A percentile compares a stretch with the other conserved stretches of the same genome.
These are phyloP conservation scores for Colletotrichum gloeosporioides DNA, from an alignment of 2,329 filamentous ascomycete genomes.

Conservation along the genomic window DNA sequence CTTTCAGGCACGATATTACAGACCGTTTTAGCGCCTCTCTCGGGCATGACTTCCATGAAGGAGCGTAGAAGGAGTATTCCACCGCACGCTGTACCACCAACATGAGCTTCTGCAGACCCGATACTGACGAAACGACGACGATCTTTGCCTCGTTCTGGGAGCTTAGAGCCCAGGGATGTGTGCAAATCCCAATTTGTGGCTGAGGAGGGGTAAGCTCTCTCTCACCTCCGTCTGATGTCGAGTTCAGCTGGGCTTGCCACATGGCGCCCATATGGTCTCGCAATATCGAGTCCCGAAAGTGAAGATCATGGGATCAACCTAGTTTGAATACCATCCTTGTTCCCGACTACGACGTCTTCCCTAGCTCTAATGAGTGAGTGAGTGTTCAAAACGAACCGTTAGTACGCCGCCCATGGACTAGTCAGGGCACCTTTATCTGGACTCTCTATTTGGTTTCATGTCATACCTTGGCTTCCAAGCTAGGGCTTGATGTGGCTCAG, in stretches of 20 bases:
- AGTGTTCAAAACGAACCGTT: background rate
- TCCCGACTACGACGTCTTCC: background rate
- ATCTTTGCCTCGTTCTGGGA: background rate
- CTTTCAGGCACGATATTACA: background rate
- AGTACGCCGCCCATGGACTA: background rate
- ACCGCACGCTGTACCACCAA: background rate
- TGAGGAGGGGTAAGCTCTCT: background rate
- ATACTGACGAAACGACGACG: background rate
- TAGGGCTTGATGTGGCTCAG: background rate
- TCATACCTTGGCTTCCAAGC: background rate
- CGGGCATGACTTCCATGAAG: background rate
- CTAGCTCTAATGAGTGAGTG: background rate
- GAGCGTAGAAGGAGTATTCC: background rate
- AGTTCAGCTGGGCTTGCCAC: background rate
- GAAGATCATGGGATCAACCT: background rate
- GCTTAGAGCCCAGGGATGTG: background rate
- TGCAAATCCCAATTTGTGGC: background rate
- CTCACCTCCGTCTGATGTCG: background rate
- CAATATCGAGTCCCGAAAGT: background rate
- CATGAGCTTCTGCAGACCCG: background rate
- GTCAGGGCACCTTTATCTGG: background rate
- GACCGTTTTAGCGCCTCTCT: background rate
- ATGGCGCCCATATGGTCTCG: background rate
- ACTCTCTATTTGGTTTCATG: background rate
- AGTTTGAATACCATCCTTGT: background rate